Conservation (phyloP, 768 basidiomycete species). For the Pleurotus tuoliensis region DNA sequence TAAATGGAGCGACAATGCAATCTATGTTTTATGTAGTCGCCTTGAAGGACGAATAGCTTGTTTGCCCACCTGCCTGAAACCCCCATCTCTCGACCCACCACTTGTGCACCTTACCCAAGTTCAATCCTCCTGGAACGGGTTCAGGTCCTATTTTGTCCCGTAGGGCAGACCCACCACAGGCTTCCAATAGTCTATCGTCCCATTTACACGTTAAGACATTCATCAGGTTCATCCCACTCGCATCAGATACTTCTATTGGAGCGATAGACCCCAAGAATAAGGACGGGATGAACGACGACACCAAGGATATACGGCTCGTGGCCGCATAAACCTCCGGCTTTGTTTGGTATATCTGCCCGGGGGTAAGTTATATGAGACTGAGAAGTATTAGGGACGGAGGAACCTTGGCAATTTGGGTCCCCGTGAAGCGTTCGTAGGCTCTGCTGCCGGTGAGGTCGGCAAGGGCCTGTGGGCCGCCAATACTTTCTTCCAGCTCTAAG, state of each 20-base stretch:
- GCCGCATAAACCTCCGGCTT: constrained; percentile 50
- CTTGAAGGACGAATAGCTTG: background rate
- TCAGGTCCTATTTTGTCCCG: constrained; percentile 71
- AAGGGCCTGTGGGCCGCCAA: constrained; percentile 69
- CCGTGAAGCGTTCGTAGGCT: constrained; percentile 88
- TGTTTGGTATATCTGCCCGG: constrained; percentile 49
- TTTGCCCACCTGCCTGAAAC: constrained; percentile 53
- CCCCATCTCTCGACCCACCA: constrained; percentile 81
- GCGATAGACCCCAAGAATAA: constrained; percentile 76
- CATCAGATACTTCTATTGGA: constrained; percentile 84
- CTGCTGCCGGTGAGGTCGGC: constrained; percentile 78
- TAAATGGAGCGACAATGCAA: constrained; percentile 79
- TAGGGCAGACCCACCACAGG: constrained; percentile 66
- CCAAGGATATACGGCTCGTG: constrained; percentile 70
- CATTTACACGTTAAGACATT: constrained; percentile 70
- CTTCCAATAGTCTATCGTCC: constrained; percentile 62
- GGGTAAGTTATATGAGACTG: background rate
- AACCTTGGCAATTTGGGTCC: constrained; percentile 78
- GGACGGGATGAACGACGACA: constrained; percentile 81
- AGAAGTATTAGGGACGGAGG: background rate
- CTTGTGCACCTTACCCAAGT: constrained; percentile 57
- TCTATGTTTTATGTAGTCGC: constrained; percentile 33
- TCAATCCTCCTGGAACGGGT: constrained; percentile 67
- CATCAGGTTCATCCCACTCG: constrained; percentile 90
- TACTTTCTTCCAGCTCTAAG: constrained; percentile 54